These are phyloP conservation scores for Mortierella sp. DNA, from an alignment of 371 early-diverging fungal genomes.

Conservation along the genomic window DNA sequence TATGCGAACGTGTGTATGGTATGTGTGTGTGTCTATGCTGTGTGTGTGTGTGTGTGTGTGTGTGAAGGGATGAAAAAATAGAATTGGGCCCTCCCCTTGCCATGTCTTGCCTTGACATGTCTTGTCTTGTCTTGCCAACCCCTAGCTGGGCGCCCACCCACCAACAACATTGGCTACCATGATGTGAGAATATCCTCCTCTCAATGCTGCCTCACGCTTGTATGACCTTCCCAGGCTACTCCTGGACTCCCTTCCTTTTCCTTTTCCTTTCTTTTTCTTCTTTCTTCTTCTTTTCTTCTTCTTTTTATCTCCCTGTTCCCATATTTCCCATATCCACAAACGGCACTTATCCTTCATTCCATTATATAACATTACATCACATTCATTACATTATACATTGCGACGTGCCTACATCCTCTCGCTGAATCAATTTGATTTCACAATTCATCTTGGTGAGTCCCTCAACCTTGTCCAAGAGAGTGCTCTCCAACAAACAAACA, in stretches of 20 bases:
- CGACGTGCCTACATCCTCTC: background rate
- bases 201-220: background rate
- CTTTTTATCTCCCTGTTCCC: background rate
- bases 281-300: background rate
- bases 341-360: background rate
- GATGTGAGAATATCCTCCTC: background rate
- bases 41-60: background rate
- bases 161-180: background rate
- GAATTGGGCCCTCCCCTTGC: slow-evolving; percentile 2
- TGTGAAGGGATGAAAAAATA: background rate
- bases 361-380: background rate
- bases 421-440: background rate
- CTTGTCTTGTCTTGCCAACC: background rate
- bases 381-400: slow-evolving; percentile 1
- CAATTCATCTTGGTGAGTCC: slow-evolving; percentile 4
- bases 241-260: slow-evolving; percentile 6
- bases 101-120: background rate
- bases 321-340: slow-evolving; percentile 1
- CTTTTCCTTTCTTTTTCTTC: slow-evolving; percentile 1
- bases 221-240: background rate
- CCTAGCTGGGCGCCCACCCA: background rate
- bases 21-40: background rate
- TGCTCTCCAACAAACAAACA: too few relatives aligned
- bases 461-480: background rate
- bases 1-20: too few relatives aligned